phyloP scores from a whole-genome alignment of 371 early-diverging fungal genomes.

The Mortierella sp. region DNA sequence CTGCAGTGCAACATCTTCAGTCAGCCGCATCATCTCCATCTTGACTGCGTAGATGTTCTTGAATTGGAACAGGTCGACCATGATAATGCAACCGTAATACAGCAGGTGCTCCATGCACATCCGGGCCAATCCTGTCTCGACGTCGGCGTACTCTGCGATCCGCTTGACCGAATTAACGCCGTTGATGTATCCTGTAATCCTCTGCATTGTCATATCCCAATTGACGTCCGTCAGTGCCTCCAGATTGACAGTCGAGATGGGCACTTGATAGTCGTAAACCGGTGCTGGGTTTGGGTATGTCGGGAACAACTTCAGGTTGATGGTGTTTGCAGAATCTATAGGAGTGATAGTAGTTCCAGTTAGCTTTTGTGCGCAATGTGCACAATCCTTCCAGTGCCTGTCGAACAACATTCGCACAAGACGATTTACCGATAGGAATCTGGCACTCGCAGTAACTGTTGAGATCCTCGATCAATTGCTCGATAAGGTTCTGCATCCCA shows the following conservation, averaged over 20 bases:
- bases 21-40: constrained; percentile 69
- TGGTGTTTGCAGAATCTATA: constrained; percentile 71
- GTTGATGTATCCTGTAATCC: constrained; percentile 75
- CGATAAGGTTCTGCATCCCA: constrained; percentile 82
- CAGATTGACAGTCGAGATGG: constrained; percentile 81
- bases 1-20: constrained; percentile 74
- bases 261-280: constrained; percentile 88
- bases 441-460: constrained; percentile 90
- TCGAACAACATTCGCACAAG: neutral
- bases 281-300: constrained; percentile 80
- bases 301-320: constrained; percentile 91
- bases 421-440: constrained; percentile 82
- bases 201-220: constrained; percentile 89
- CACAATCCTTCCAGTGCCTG: no score
- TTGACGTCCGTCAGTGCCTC: constrained; percentile 74
- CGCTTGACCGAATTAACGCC: constrained; percentile 82
- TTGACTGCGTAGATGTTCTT: constrained; percentile 86
- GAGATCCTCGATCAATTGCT: constrained; percentile 87
- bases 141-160: constrained; percentile 83
- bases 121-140: constrained; percentile 77
- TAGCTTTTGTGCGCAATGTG: no score
- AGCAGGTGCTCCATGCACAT: constrained; percentile 86
- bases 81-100: constrained; percentile 87
- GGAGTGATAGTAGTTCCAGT: neutral
- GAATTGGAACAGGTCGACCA: constrained; percentile 93